Evolutionary conservation across 2,329 filamentous ascomycete genomes (phyloP).

Genomic region (Alternaria gaisen): DNA sequence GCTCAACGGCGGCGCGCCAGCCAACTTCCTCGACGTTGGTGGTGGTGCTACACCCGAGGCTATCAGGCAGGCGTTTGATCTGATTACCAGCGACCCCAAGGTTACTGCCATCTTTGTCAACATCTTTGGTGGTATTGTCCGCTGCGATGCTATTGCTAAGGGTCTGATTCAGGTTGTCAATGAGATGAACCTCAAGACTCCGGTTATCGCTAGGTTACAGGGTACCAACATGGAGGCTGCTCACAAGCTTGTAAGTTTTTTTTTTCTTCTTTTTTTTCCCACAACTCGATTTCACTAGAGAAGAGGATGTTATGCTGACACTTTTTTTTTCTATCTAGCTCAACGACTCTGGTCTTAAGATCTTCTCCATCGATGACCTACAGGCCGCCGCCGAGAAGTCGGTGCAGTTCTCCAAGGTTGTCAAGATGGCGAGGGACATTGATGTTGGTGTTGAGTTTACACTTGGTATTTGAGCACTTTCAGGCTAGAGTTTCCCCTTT

Average conservation of each 20-base stretch:
- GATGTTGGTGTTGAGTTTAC: constrained; percentile 81
- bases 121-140: constrained; percentile 99
- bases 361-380: constrained; percentile 98
- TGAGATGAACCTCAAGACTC: constrained; percentile 93
- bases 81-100: constrained; percentile 98
- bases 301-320: neutral
- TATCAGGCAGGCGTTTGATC: constrained; percentile 96
- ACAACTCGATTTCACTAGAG: neutral
- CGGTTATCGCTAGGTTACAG: constrained; percentile 96
- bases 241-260: constrained; percentile 72
- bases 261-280: constrained; percentile 20
- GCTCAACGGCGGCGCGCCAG: constrained; percentile 93
- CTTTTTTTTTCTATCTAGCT: constrained; percentile 62
- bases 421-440: constrained; percentile 97
- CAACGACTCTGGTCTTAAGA: constrained; percentile 98
- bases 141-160: constrained; percentile 96
- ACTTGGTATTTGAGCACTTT: constrained; percentile 74
- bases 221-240: constrained; percentile 98
- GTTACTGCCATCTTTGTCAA: constrained; percentile 99
- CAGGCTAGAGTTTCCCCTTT: neutral
- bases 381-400: constrained; percentile 97
- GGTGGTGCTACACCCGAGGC: constrained; percentile 96
- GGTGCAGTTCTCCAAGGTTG: constrained; percentile 98
- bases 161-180: constrained; percentile 95
- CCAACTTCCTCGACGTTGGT: constrained; percentile 99